Base-by-base conservation (phyloP, 2,329 filamentous ascomycete species). In the Ceratocystis colombiana region DNA sequence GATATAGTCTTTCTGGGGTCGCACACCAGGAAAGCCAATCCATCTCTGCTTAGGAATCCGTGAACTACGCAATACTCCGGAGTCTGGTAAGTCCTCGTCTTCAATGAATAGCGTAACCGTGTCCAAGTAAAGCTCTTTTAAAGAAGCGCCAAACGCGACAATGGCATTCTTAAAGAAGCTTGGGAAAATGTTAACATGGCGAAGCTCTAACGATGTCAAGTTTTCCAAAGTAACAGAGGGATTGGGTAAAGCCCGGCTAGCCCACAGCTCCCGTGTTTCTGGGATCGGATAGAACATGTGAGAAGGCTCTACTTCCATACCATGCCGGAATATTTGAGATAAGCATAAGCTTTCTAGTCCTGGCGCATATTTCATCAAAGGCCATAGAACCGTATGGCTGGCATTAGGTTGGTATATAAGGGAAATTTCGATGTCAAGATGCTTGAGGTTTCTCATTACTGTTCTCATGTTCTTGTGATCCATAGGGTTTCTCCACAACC, bases 401-500 rank as follows among this genome's bases (percentile, higher is more conserved):
- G 37, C 10, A 44, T 25, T 44, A 20, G 37, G 37, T 12, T 28
- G 37, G 22, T 15, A 45, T 12, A 41, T 22, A 22, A 55, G 20
- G 17, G 44, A 81, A 53, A 53, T 53, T 70, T 1, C 77, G 78
- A 62, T 83, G 69, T 45, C 80, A 20, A 83, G 73, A 64, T 79
- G 75, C 69, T 78, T 74, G 17, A 83, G 70, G 1, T 72, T 71
- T 30, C 72, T 69, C 22, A 82, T 74, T 1, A 76, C 73, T 44
- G 68, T 72, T 68, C 80, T 78, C 53, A 80, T 77, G 69, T 82
- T 82, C 69, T 72, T 73, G 15, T 82, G 74, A 69, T 82, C 80
- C 64, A 76, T 77, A 0, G 79, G 80, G 68, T 82, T 82, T 67
- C 77, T 76, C 76, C 78, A 81, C 2, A 83, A 75, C 63, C 76